Evolutionary conservation across 139 green algal species (phyloP), one percentile per base, ranked within the genome.

Genomic region (Picochlorum sp.): DNA sequence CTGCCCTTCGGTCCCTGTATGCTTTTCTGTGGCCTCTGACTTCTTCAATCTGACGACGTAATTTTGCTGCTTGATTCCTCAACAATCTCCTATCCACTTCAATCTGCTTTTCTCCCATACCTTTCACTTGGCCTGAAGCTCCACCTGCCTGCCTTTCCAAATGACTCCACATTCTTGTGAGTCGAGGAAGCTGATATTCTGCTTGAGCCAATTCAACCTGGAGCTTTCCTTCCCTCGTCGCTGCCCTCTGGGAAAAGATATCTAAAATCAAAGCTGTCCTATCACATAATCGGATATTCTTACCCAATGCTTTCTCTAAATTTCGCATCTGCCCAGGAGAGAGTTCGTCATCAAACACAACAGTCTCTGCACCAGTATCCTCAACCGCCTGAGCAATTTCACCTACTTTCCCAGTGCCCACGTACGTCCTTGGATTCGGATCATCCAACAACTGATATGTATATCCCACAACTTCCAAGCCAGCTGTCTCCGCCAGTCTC

Each of bases 51-150:
- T 89, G 78, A 23, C 61, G 69, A 16, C 74, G 62, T 65, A 95
- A 71, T 26, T 45, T 21, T 2, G 76, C 75, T 59, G 82, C 78
- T 49, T 75, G 69, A 6, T 54, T 56, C 3, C 84, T 65, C 65
- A 96, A 74, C 58, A 98, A 69, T 3, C 92, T 89, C 77, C 90
- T 93, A 76, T 99, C 93, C 15, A 97, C 86, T 75, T 98, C 93
- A 45, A 95, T 95, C 82, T 99, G 93, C 82, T 97, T 98, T 81
- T 99, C 93, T 62, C 93, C 93, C 87, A 96, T 91, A 72, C 75
- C 82, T 72, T 82, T 83, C 26, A 90, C 81, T 58, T 84, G 81
- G 0, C 90, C 89, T 0, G 81, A 83, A 21, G 47, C 47, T 13
- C 47, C 47, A 2, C 88, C 89, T 2, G 77, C 74, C 78, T 97